phyloP scores from a whole-genome alignment of 2,329 filamentous ascomycete genomes.

The Phoma sp. region DNA sequence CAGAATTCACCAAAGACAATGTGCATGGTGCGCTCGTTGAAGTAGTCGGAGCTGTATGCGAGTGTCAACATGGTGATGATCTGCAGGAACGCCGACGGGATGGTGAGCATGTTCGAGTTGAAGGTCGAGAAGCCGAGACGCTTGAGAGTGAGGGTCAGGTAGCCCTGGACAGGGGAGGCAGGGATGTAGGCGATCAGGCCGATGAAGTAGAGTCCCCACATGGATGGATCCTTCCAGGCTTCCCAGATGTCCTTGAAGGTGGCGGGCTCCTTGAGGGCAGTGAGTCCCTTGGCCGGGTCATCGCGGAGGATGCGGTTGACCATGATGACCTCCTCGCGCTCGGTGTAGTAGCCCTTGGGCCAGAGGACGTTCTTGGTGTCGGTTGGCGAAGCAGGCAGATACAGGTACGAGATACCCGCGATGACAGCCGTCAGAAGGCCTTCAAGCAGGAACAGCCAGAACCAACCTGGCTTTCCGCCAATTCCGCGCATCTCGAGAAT shows the following conservation, averaged over 20 bases:
- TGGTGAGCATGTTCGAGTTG: slow-evolving; percentile 52
- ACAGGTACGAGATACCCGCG: slow-evolving; percentile 39
- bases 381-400: slow-evolving; percentile 61
- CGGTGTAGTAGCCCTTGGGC: slow-evolving; percentile 69
- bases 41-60: slow-evolving; percentile 55
- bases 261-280: slow-evolving; percentile 64
- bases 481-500: slow-evolving; percentile 60
- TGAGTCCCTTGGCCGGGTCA: slow-evolving; percentile 63
- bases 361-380: slow-evolving; percentile 36
- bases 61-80: slow-evolving; percentile 58
- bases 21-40: slow-evolving; percentile 62
- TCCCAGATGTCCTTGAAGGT: slow-evolving; percentile 56
- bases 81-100: slow-evolving; percentile 56
- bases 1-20: slow-evolving; percentile 52
- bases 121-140: slow-evolving; percentile 52
- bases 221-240: slow-evolving; percentile 62
- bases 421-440: slow-evolving; percentile 41
- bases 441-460: slow-evolving; percentile 61
- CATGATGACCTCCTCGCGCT: slow-evolving; percentile 73
- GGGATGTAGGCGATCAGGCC: slow-evolving; percentile 52
- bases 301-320: slow-evolving; percentile 68
- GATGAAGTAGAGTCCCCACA: slow-evolving; percentile 64
- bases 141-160: slow-evolving; percentile 51
- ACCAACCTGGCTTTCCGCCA: slow-evolving; percentile 60
- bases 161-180: slow-evolving; percentile 46